Evolutionary conservation across 169 alveolate species (phyloP), one percentile per base, ranked within the genome.

Genomic region (Plasmodium fragile): DNA sequence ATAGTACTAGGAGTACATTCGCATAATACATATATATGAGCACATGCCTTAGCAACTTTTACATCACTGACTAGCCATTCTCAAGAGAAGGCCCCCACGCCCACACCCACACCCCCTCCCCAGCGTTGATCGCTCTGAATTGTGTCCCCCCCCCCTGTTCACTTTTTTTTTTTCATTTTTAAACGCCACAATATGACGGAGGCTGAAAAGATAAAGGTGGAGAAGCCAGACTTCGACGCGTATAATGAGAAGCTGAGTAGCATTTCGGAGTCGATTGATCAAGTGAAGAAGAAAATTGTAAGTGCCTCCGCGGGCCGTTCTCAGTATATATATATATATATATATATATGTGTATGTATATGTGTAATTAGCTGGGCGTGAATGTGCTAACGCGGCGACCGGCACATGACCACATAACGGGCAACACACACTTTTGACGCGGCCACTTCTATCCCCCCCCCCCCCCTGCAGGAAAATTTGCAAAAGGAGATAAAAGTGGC

Each of bases 401-500:
- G n/a, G n/a, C n/a, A n/a, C n/a, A n/a, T n/a, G n/a, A n/a, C n/a
- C 41, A 10, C 45, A 6, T 39, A 39, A 39, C 45, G 10, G 45
- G 0, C 6, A 39, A 39, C 45, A 39, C 45, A 39, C 45, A n/a
- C n/a, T n/a, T n/a, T n/a, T n/a, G n/a, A 39, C 6, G 45, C 4
- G 18, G 11, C 18, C 2, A 2, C 55, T 10, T 11, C 5, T 45
- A 2, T 1, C 55, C 53, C 1, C 41, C 41, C 41, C 41, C 41
- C 41, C 45, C 45, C 45, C 45, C 4, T 4, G 1, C 4, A 45
- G 96, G 93, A 90, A 70, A 95, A 73, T 52, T 92, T 78, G 91
- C 96, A 52, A 80, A 93, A 70, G 83, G 96, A 82, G 93, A 95
- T 89, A 69, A 79, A 95, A 70, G 95, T 95, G 18, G 97, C 95